Conservation (phyloP, 148 eudicot species). For the Persicaria tinctoria region DNA sequence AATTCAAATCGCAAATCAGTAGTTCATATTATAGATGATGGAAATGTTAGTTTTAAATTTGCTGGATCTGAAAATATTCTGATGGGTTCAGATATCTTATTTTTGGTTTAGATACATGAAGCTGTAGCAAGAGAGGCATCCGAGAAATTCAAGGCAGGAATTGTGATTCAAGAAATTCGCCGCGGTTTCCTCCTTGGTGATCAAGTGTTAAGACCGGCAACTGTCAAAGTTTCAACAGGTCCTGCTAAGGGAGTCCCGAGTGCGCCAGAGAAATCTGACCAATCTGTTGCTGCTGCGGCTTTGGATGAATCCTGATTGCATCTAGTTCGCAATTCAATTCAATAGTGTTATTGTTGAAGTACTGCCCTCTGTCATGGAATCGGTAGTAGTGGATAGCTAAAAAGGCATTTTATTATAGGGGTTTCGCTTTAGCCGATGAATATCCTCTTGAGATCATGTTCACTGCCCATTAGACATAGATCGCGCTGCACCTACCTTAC, state of each 20-base stretch:
- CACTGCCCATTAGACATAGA: background rate
- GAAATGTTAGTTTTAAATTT: background rate
- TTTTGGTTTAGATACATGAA: conserved; percentile 58
- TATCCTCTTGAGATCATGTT: background rate
- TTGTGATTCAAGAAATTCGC: conserved; percentile 65
- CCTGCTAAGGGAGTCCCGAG: conserved; percentile 34
- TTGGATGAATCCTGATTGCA: conserved; percentile 3
- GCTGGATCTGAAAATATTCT: background rate
- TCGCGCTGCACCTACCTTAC: background rate
- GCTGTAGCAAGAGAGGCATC: conserved; percentile 88
- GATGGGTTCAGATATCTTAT: background rate
- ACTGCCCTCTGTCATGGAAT: background rate
- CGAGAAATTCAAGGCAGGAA: conserved; percentile 70
- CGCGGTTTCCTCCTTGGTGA: conserved; percentile 75
- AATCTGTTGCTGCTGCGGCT: background rate
- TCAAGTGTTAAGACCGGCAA: conserved; percentile 80
- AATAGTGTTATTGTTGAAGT: background rate
- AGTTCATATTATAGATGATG: background rate
- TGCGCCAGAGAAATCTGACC: conserved; percentile 16
- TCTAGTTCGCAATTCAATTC: background rate
- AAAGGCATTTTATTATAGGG: background rate
- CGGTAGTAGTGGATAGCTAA: background rate
- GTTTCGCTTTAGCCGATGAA: background rate
- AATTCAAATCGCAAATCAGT: background rate
- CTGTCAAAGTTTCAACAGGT: conserved; percentile 87